These are phyloP conservation scores for Volvox reticuliferus DNA, from an alignment of 139 green algal genomes.

Conservation along the genomic window DNA sequence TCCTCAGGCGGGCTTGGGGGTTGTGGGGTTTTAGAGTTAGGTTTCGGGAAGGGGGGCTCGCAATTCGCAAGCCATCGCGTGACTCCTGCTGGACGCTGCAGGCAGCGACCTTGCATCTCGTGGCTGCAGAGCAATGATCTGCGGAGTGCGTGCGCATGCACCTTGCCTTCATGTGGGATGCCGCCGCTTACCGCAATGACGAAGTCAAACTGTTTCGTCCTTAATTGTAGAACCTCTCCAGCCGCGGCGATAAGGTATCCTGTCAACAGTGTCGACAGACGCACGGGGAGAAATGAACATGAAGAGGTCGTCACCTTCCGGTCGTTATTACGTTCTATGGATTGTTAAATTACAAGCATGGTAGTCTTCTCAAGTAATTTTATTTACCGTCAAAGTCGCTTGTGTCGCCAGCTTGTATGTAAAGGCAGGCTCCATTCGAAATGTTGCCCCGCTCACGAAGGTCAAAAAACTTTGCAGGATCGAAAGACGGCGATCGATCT, in stretches of 20 bases:
- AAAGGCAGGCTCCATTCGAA: slow-evolving; percentile 40
- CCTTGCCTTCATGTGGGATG: too few species aligned
- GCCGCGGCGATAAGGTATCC: slow-evolving; percentile 57
- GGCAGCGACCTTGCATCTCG: too few species aligned
- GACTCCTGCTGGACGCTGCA: too few species aligned
- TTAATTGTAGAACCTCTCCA: slow-evolving; percentile 21
- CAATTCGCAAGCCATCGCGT: too few species aligned
- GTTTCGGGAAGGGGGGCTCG: too few species aligned
- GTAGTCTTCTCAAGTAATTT: not conserved
- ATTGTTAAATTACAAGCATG: not conserved
- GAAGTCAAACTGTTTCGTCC: slow-evolving; percentile 38
- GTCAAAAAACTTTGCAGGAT: not conserved
- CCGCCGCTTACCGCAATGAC: slow-evolving; percentile 56
- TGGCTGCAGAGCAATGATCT: too few species aligned
- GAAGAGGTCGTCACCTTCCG: too few species aligned
- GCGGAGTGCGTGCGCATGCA: not conserved
- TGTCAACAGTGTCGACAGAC: slow-evolving; percentile 17
- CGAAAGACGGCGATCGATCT: too few species aligned
- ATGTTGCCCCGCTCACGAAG: not conserved
- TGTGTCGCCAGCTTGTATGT: slow-evolving; percentile 58
- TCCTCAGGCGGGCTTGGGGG: too few species aligned
- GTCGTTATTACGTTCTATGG: too few species aligned
- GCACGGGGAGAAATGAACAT: not conserved
- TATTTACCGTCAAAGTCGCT: slow-evolving; percentile 59
- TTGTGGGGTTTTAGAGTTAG: too few species aligned